Conservation (phyloP, 352 stramenopile genomes). For the Globisporangium cederbergense region DNA sequence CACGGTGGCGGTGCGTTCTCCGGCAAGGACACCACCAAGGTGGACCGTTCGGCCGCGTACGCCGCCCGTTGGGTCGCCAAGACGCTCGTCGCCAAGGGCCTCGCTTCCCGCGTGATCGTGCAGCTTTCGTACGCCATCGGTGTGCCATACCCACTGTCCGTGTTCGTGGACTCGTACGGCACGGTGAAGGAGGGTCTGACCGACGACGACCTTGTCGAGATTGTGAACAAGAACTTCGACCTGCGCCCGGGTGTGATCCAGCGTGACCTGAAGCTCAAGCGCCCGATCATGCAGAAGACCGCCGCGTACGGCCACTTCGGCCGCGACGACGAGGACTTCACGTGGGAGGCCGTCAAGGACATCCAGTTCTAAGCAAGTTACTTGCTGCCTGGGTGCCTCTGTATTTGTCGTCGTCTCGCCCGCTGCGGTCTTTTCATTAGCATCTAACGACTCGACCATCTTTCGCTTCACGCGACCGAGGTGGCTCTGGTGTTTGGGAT, state of each 20-base stretch:
- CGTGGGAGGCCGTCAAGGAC: conserved; percentile 97
- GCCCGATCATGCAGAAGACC: conserved; percentile 98
- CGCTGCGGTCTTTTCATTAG: conserved; percentile 30
- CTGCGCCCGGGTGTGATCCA: conserved; percentile 97
- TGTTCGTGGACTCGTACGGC: conserved; percentile 98
- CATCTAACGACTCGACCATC: conserved; percentile 20
- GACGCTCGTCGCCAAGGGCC: conserved; percentile 94
- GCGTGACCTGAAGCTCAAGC: conserved; percentile 96
- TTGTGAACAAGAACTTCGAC: conserved; percentile 99
- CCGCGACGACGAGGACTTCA: conserved; percentile 97
- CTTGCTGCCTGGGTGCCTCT: too few species aligned
- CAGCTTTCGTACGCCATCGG: conserved; percentile 99
- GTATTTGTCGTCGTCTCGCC: conserved; percentile 28
- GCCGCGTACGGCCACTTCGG: conserved; percentile 99
- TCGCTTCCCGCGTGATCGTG: conserved; percentile 94
- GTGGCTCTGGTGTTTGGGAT: conserved; percentile 28
- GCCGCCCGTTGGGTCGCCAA: conserved; percentile 99
- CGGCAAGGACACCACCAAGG: conserved; percentile 99
- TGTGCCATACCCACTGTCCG: conserved; percentile 95
- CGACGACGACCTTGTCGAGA: conserved; percentile 95
- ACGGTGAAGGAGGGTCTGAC: conserved; percentile 94
- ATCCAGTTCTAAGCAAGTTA: conserved; percentile 57
- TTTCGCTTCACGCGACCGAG: background rate
- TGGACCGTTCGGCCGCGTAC: conserved; percentile 98
- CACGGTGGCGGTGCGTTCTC: conserved; percentile 99